Conservation (phyloP, 2,329 filamentous ascomycete genomes). For the Colletotrichum salicis region DNA sequence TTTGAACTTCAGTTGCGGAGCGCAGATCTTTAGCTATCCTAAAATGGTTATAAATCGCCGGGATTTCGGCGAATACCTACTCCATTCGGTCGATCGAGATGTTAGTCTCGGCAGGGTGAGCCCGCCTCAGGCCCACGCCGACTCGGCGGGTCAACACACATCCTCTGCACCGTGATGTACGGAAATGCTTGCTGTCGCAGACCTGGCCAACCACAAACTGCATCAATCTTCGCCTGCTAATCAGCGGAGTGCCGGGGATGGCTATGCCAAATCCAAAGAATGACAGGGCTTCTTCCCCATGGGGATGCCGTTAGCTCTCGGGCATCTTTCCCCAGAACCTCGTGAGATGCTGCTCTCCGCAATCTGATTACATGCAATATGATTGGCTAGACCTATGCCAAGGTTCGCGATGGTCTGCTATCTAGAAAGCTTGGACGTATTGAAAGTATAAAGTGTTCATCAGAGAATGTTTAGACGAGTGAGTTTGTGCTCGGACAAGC, state of each 20-base stretch:
- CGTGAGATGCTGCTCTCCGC: background rate
- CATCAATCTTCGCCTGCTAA: background rate
- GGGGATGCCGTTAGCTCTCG: slow-evolving; percentile 7
- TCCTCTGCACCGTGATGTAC: background rate
- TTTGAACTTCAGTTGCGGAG: background rate
- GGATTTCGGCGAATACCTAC: background rate
- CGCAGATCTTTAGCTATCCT: background rate
- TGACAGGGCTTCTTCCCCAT: slow-evolving; percentile 6
- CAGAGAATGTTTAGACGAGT: background rate
- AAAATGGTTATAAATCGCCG: background rate
- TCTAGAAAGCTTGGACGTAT: background rate
- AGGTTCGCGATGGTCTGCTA: background rate
- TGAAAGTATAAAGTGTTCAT: slow-evolving; percentile 12
- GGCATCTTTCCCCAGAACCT: background rate
- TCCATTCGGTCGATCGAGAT: background rate
- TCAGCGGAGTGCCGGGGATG: too few relatives aligned
- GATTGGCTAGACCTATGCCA: background rate
- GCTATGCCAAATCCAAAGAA: background rate
- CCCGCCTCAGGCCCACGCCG: too few relatives aligned
- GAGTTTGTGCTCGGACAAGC: background rate
- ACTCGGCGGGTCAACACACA: background rate
- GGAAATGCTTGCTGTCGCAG: background rate
- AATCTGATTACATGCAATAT: background rate
- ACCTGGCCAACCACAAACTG: background rate
- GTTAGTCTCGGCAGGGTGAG: too few relatives aligned